These are phyloP conservation scores for Penicillium canescens DNA, from an alignment of 495 filamentous ascomycete genomes.

Conservation along the genomic window DNA sequence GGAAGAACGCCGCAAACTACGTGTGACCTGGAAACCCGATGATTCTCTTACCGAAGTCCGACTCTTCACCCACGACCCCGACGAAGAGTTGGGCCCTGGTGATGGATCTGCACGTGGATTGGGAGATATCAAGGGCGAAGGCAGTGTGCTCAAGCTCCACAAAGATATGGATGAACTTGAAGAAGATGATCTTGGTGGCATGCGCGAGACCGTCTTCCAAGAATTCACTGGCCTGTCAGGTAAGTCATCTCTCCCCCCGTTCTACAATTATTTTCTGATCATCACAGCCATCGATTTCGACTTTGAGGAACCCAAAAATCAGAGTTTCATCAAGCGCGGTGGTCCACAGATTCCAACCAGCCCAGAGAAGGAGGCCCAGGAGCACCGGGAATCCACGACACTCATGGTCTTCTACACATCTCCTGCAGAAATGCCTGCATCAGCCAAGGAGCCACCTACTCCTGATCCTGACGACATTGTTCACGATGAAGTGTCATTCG, in stretches of 20 bases:
- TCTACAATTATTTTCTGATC: slow-evolving; percentile 21
- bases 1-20: slow-evolving; percentile 70
- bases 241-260: slow-evolving; percentile 18
- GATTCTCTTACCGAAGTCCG: slow-evolving; percentile 69
- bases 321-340: slow-evolving; percentile 61
- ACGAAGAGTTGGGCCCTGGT: slow-evolving; percentile 74
- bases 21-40: slow-evolving; percentile 72
- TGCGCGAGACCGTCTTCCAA: slow-evolving; percentile 46
- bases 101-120: slow-evolving; percentile 66
- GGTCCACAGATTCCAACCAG: slow-evolving; percentile 60
- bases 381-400: slow-evolving; percentile 72
- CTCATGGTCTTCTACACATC: slow-evolving; percentile 82
- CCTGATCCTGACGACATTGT: slow-evolving; percentile 37
- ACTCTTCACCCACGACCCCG: slow-evolving; percentile 75
- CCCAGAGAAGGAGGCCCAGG: slow-evolving; percentile 65
- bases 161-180: slow-evolving; percentile 60
- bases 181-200: slow-evolving; percentile 64
- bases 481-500: slow-evolving; percentile 44
- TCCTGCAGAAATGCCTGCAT: slow-evolving; percentile 70
- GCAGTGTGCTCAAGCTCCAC: slow-evolving; percentile 77
- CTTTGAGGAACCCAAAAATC: slow-evolving; percentile 43
- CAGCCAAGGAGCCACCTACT: slow-evolving; percentile 70
- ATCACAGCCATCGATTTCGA: slow-evolving; percentile 57
- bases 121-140: slow-evolving; percentile 72
- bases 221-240: slow-evolving; percentile 46